These are phyloP conservation scores for Penicillium coprophilum DNA, from an alignment of 495 filamentous ascomycete genomes.

Conservation along the genomic window DNA sequence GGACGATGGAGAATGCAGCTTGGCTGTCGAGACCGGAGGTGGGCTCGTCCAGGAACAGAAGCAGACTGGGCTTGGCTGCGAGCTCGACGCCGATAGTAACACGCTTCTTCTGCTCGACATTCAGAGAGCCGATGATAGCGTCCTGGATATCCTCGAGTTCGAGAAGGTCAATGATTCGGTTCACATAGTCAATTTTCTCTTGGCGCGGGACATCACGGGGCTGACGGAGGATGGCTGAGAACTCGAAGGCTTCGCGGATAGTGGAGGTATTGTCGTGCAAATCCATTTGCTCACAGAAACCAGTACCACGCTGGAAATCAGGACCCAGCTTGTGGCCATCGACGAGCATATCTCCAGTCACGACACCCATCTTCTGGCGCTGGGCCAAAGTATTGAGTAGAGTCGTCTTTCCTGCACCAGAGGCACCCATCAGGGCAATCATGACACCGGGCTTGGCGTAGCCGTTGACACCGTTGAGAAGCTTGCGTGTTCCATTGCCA, in stretches of 20 bases:
- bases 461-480: conserved; percentile 71
- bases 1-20: conserved; percentile 76
- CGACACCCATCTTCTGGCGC: conserved; percentile 68
- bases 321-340: conserved; percentile 66
- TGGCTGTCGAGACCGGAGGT: conserved; percentile 84
- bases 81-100: conserved; percentile 93
- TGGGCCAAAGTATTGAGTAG: conserved; percentile 75
- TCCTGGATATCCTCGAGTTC: conserved; percentile 57
- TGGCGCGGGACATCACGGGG: conserved; percentile 45
- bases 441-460: conserved; percentile 80
- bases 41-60: conserved; percentile 82
- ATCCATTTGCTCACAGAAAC: conserved; percentile 88
- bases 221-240: conserved; percentile 65
- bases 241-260: conserved; percentile 65
- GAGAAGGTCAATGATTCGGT: conserved; percentile 60
- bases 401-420: conserved; percentile 81
- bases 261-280: conserved; percentile 69
- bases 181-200: conserved; percentile 61
- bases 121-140: conserved; percentile 54
- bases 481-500: conserved; percentile 63
- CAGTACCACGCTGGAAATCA: conserved; percentile 78
- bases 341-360: conserved; percentile 73
- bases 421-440: conserved; percentile 81
- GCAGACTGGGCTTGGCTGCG: conserved; percentile 76
- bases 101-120: conserved; percentile 68